phyloP scores from a whole-genome alignment of 345 rosid genomes.

The Acer saccharum region DNA sequence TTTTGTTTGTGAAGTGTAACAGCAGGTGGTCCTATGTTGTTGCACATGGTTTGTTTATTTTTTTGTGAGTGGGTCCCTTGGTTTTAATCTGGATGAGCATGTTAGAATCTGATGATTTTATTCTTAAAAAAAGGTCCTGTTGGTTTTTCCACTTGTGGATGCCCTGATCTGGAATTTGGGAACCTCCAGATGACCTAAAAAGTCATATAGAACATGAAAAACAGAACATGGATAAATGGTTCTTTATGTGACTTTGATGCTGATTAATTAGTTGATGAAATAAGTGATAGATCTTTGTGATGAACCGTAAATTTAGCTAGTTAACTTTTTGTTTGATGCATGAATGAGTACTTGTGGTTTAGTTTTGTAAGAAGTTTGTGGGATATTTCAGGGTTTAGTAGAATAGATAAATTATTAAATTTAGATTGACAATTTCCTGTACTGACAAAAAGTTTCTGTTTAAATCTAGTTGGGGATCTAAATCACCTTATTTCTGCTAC shows the following conservation, averaged over 20 bases:
- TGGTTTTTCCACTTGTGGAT: neutral
- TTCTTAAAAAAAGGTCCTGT: neutral
- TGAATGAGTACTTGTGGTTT: neutral
- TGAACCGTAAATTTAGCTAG: neutral
- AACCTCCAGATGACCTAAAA: neutral
- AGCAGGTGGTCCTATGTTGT: neutral
- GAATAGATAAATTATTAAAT: no score
- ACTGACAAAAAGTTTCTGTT: neutral
- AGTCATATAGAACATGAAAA: neutral
- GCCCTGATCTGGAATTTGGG: neutral
- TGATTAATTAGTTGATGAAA: neutral
- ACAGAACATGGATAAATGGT: neutral
- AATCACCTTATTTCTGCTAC: conserved; percentile 78
- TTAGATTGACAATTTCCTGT: neutral
- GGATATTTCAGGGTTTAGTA: no score
- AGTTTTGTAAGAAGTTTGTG: neutral
- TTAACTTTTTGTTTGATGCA: neutral
- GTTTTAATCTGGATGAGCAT: neutral
- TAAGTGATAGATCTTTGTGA: neutral
- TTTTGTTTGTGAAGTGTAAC: neutral
- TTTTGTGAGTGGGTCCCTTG: neutral
- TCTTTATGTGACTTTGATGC: neutral
- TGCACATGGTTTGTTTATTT: conserved; percentile 2
- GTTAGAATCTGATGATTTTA: neutral
- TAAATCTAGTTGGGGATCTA: conserved; percentile 60